Evolutionary conservation across 768 basidiomycete genomes (phyloP).

Genomic region (Cubamyces sp.): DNA sequence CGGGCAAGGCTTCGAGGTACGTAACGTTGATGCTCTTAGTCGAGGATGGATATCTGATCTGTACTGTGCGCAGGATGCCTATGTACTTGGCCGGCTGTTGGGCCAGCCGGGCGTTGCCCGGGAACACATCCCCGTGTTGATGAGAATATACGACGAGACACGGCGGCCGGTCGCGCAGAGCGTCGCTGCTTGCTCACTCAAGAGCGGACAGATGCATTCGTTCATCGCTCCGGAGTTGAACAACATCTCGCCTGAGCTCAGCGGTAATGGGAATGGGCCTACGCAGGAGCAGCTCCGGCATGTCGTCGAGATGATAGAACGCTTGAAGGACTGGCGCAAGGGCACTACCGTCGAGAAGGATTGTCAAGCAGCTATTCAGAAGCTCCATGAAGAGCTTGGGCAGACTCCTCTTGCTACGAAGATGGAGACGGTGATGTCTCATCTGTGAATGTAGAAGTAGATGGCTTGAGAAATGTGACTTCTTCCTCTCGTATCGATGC

Average conservation of each 20-base stretch:
- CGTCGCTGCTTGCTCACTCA: conserved; percentile 18
- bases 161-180: conserved; percentile 37
- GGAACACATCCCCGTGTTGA: conserved; percentile 30
- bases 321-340: neutral
- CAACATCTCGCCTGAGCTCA: neutral
- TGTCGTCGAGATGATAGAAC: neutral
- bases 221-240: conserved; percentile 20
- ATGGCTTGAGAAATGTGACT: too few species aligned
- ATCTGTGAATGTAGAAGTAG: neutral
- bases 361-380: neutral
- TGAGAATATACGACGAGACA: conserved; percentile 37
- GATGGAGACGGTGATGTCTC: neutral
- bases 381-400: neutral
- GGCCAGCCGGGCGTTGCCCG: conserved; percentile 29
- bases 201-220: conserved; percentile 30
- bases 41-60: neutral
- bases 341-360: neutral
- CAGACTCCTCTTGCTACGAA: neutral
- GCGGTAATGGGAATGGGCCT: neutral
- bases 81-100: conserved; percentile 36
- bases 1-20: conserved; percentile 25
- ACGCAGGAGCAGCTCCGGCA: neutral
- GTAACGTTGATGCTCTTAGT: neutral
- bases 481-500: neutral
- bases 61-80: conserved; percentile 29